Base-by-base conservation (phyloP, 108 stramenopile species). In the Skeletonema costatum region DNA sequence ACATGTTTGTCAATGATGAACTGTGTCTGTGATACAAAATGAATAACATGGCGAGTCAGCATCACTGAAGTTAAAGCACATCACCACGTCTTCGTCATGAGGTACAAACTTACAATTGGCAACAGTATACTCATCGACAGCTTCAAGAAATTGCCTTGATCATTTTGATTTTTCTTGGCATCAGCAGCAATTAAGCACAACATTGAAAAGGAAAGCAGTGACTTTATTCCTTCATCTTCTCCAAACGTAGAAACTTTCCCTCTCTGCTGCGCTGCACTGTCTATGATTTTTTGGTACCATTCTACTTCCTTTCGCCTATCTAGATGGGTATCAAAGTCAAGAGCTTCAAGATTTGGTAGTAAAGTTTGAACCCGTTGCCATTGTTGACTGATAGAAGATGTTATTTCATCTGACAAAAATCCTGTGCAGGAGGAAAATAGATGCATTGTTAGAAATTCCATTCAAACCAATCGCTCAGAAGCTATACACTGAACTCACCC, bases 91-190 rank as follows among this genome's bases (percentile, higher is more conserved):
- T n/a, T 16, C 4, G 3, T 11, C 44, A 46, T 41, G 11, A 41
- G 2, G 11, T 5, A 56, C 7, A 17, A 56, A 82, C 90, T 87
- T 84, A 91, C 88, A 59, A 93, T 61, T 25, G 94, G 94, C 30
- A 96, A 74, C 59, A 96, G 46, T 33, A 93, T 69, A 64, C 90
- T 91, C 66, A 96, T 58, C 14, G 86, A 76, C 19, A 66, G 32
- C 31, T 80, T 79, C 10, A 91, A 7, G 2, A 85, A 53, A 21
- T 66, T 38, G 53, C 74, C 68, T 60, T 75, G 77, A 42, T 69
- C 70, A 13, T 46, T 66, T 29, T 71, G 64, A 64, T 74, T 80
- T 30, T 73, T 62, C 38, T 74, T 73, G 25, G 75, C 61, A 31
- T 70, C 60, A n/a, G 87, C 85, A 41, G 86, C 66, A 32, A 74